phyloP scores from a whole-genome alignment of 306 rosid genomes.

The Prunus mume region DNA sequence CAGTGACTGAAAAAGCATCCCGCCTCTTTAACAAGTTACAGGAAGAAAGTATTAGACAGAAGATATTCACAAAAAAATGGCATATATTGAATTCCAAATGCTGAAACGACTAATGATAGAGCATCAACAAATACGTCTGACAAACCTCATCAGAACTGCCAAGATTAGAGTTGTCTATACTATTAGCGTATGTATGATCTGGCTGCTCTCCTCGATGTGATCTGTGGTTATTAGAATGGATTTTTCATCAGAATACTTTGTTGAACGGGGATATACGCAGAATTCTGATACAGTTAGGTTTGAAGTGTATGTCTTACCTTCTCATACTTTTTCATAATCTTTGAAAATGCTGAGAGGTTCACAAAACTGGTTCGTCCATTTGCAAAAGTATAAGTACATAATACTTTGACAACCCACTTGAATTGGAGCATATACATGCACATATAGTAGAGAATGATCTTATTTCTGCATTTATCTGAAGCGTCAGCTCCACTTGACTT shows the following conservation, averaged over 20 bases:
- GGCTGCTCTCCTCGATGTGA: conserved; percentile 53
- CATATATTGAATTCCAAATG: neutral
- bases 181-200: conserved; percentile 50
- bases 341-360: conserved; percentile 80
- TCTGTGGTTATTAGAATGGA: conserved; percentile 30
- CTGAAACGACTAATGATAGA: neutral
- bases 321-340: conserved; percentile 79
- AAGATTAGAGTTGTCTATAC: conserved; percentile 70
- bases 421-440: too few relatives aligned
- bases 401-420: conserved; percentile 7
- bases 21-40: neutral
- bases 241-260: conserved; percentile 1
- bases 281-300: conserved; percentile 1
- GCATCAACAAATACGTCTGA: conserved; percentile 6
- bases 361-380: conserved; percentile 49
- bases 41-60: neutral
- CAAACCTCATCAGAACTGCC: conserved; percentile 65
- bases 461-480: too few relatives aligned
- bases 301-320: conserved; percentile 46
- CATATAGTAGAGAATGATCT: too few relatives aligned
- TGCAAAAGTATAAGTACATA: conserved; percentile 26
- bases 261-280: neutral
- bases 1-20: neutral
- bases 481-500: too few relatives aligned
- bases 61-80: neutral